Percentiles rank a stretch among this genome's conserved stretches.
These are phyloP conservation scores for Podila epigama DNA, from an alignment of 192 early-diverging fungal genomes.

Conservation along the genomic window DNA sequence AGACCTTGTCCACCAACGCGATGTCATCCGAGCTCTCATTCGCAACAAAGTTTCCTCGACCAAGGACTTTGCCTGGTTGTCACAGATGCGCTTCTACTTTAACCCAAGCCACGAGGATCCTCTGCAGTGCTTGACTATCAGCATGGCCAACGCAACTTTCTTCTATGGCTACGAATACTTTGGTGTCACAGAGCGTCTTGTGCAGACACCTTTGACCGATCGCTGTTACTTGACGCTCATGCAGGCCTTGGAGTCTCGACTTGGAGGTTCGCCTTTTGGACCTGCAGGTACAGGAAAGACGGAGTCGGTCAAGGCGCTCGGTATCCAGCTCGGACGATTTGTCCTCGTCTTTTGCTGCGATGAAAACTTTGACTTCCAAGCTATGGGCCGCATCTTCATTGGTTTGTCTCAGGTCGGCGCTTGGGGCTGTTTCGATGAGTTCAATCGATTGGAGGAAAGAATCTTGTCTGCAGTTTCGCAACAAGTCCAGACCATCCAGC, in stretches of 20 bases:
- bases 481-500: conserved; percentile 99
- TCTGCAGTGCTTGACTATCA: conserved; percentile 74
- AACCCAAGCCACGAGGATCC: conserved; percentile 66
- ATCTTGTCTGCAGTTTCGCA: conserved; percentile 99
- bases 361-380: conserved; percentile 99
- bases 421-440: conserved; percentile 99
- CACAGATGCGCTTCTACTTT: conserved; percentile 93
- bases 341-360: conserved; percentile 99
- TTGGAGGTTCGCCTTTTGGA: conserved; percentile 98
- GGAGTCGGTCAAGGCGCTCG: conserved; percentile 98
- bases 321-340: conserved; percentile 93
- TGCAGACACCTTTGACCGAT: conserved; percentile 99
- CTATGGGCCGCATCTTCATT: conserved; percentile 99
- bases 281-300: conserved; percentile 99
- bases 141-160: conserved; percentile 95
- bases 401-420: conserved; percentile 99
- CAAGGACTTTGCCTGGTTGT: conserved; percentile 95
- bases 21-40: conserved; percentile 80
- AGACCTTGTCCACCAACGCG: conserved; percentile 98
- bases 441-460: conserved; percentile 98
- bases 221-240: conserved; percentile 98
- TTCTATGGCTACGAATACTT: conserved; percentile 98
- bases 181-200: conserved; percentile 94
- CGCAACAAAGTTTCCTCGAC: conserved; percentile 55
- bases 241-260: conserved; percentile 90